phyloP scores from a whole-genome alignment of 371 early-diverging fungal species.

The Entomophthora muscae region DNA sequence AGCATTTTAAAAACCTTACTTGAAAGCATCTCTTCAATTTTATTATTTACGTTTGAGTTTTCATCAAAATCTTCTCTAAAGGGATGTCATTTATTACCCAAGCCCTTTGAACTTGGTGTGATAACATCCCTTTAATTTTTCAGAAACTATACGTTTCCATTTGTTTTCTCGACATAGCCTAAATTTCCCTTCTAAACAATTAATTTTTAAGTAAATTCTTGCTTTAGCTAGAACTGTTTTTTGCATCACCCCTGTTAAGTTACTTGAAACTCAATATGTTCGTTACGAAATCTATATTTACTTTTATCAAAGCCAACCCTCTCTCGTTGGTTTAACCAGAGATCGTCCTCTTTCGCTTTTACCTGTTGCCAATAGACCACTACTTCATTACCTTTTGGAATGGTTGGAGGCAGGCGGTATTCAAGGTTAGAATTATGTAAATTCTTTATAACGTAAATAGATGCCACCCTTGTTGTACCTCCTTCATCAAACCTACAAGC shows the following conservation, averaged over 20 bases:
- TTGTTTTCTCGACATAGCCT: no score
- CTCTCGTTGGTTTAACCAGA: not conserved
- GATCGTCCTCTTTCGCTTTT: conserved; percentile 77
- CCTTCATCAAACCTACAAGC: not conserved
- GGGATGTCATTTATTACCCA: no score
- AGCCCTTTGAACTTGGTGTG: no score
- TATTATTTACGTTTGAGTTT: no score
- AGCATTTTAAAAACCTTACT: no score
- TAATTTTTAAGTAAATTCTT: not conserved
- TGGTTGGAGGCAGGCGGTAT: conserved; percentile 84
- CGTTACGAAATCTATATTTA: not conserved
- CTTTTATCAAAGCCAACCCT: not conserved
- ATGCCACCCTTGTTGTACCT: not conserved
- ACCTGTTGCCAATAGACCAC: conserved; percentile 83
- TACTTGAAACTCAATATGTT: not conserved
- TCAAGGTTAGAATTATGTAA: conserved; percentile 26
- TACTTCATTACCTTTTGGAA: conserved; percentile 73
- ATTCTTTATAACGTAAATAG: not conserved
- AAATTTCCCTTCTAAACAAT: no score
- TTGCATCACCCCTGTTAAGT: not conserved
- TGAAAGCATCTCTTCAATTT: no score
- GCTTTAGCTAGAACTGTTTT: not conserved
- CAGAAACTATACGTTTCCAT: no score
- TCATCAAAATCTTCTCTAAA: no score
- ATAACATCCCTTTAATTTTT: no score